Conservation (phyloP, 2,329 filamentous ascomycete species). For the Aureobasidium leucospermi region DNA sequence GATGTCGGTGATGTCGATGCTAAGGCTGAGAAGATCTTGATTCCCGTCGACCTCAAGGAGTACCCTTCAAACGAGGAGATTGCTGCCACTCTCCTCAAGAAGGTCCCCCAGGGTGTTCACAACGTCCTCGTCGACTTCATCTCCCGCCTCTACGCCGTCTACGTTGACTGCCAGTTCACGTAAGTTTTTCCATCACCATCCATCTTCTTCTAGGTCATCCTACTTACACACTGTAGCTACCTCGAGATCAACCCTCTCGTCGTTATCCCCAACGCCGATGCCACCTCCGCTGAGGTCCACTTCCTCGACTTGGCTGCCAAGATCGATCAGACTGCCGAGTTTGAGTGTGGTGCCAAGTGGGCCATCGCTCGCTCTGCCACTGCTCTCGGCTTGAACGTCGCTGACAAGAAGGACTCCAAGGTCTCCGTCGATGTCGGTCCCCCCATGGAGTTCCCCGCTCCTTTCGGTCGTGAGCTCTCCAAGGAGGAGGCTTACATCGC, state of each 20-base stretch:
- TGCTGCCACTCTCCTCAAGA: constrained; percentile 73
- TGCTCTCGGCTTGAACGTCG: constrained; percentile 73
- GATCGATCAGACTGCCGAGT: constrained; percentile 97
- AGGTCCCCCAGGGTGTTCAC: constrained; percentile 92
- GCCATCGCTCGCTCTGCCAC: constrained; percentile 86
- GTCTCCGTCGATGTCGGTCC: constrained; percentile 93
- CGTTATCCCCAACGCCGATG: constrained; percentile 88
- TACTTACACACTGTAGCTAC: constrained; percentile 47
- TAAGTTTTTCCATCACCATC: constrained; percentile 21
- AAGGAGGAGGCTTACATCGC: constrained; percentile 99
- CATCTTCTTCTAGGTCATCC: neutral
- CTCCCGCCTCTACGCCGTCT: constrained; percentile 94
- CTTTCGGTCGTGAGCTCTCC: constrained; percentile 94
- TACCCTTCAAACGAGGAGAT: constrained; percentile 97
- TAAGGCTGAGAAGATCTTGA: constrained; percentile 97
- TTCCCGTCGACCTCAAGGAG: constrained; percentile 88
- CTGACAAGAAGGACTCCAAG: constrained; percentile 57
- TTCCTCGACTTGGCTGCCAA: constrained; percentile 98
- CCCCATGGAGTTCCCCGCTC: constrained; percentile 97
- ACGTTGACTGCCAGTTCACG: constrained; percentile 99
- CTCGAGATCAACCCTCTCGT: constrained; percentile 99
- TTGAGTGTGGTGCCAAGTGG: constrained; percentile 99
- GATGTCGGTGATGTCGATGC: constrained; percentile 98
- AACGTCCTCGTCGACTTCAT: constrained; percentile 99
- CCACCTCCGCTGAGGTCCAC: constrained; percentile 88